Evolutionary conservation across 2,329 filamentous ascomycete species (phyloP), one percentile per base, ranked within the genome.

Genomic region (Claviceps sp.): DNA sequence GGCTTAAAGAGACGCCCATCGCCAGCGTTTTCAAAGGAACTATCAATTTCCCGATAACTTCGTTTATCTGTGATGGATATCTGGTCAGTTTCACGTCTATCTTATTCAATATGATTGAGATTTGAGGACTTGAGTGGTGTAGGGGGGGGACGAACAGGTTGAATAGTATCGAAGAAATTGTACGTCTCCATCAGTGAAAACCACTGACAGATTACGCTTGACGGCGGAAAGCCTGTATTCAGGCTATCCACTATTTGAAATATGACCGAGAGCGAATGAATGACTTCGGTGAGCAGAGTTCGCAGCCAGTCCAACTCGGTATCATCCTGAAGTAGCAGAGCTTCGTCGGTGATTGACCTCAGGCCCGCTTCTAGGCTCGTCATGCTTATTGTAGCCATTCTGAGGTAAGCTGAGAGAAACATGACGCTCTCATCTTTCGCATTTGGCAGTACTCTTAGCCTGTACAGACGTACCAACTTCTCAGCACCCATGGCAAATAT

Each of bases 201-300:
- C 88, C 88, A 95, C 56, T 78, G 73, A 40, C 79, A 70, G 17
- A 89, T 73, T 6, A 82, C 66, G 14, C 75, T 70, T 17, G 78
- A 73, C 16, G 80, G 71, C 13, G 80, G 72, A 58, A 86, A 77
- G 46, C 73, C 66, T 17, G 69, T 68, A 39, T 71, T 65, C 49
- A 76, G 74, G 46, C 77, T 68, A 56, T 86, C 82, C 37, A 88
- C 68, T n/a, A 86, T 73, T 57, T 88, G 76, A 58, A 90, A 86
- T 23, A 88, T 69, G 16, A 89, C 73, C 47, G 88, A 83, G 66
- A 93, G 72, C 42, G 83, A 76, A 61, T 93, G 85, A 40, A 85
- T 72, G 44, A 85, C 76, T 64, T 95, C 88, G 14, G 81, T 79
- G 22, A 89, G 70, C 26, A 82, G 69, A 5, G 76, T 80, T 51